These are phyloP conservation scores for Cladophialophora psammophila DNA, from an alignment of 2,329 filamentous ascomycete species.

Conservation along the genomic window DNA sequence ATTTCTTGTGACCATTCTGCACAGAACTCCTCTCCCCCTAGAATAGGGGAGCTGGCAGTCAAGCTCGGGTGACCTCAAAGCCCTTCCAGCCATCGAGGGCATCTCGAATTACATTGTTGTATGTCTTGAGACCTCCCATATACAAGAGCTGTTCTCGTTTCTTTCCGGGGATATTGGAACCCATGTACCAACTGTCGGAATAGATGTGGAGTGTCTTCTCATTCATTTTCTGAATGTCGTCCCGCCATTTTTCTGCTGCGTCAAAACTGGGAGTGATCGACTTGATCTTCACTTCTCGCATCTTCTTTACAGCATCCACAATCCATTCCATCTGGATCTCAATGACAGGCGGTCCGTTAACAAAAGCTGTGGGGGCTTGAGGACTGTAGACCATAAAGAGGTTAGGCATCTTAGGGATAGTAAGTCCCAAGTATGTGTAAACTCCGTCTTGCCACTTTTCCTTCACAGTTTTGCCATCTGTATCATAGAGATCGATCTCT, in stretches of 20 bases:
- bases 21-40: no score
- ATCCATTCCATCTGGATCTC: constrained; percentile 57
- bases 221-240: no score
- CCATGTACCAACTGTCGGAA: constrained; percentile 57
- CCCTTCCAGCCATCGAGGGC: constrained; percentile 45
- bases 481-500: constrained; percentile 50
- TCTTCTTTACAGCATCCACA: constrained; percentile 58
- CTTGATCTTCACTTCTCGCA: constrained; percentile 55
- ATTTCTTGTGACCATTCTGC: no score
- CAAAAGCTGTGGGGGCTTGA: constrained; percentile 48
- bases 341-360: constrained; percentile 56
- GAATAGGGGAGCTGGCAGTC: no score
- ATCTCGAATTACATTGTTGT: constrained; percentile 13
- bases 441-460: constrained; percentile 50
- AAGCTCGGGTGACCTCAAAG: no score
- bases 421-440: constrained; percentile 53
- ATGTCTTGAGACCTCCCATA: constrained; percentile 21
- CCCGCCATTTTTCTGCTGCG: no score
- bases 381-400: constrained; percentile 62
- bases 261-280: constrained; percentile 48
- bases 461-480: constrained; percentile 43
- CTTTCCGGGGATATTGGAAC: constrained; percentile 62
- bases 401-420: constrained; percentile 55
- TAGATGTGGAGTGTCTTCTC: no score
- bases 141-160: constrained; percentile 55